phyloP scores from a whole-genome alignment of 2,329 filamentous ascomycete genomes.

The Penicillium fuscoglaucum region DNA sequence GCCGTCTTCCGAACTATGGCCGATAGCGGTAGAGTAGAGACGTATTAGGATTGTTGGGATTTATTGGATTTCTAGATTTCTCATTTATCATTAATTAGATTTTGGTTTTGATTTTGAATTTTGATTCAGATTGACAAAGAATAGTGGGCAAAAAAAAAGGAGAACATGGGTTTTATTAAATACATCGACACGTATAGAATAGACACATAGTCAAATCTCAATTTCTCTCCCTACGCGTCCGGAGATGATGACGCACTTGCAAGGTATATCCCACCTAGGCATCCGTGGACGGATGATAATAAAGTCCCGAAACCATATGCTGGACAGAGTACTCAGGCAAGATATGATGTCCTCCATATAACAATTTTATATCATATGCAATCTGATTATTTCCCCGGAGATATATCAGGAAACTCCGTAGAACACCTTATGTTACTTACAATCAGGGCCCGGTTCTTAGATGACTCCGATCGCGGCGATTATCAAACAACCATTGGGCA shows the following conservation, averaged over 20 bases:
- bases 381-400: neutral
- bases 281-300: constrained; percentile 3
- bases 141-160: neutral
- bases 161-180: neutral
- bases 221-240: constrained; percentile 1
- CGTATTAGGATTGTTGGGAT: neutral
- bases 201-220: neutral
- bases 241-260: constrained; percentile 6
- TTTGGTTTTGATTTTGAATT: neutral
- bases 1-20: constrained; percentile 15
- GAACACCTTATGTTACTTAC: neutral
- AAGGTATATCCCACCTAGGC: neutral
- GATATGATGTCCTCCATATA: neutral
- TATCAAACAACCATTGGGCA: neutral
- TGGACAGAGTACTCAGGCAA: neutral
- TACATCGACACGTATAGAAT: neutral
- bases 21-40: constrained; percentile 7
- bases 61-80: neutral
- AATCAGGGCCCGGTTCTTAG: neutral
- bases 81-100: neutral
- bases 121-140: neutral
- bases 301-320: constrained; percentile 1
- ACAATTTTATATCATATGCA: neutral
- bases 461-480: constrained; percentile 4
- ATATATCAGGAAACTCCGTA: neutral